Percentiles rank a stretch among this genome's conserved stretches.
phyloP scores from a whole-genome alignment of 108 stramenopile genomes.

The Aurantiochytrium sp. region DNA sequence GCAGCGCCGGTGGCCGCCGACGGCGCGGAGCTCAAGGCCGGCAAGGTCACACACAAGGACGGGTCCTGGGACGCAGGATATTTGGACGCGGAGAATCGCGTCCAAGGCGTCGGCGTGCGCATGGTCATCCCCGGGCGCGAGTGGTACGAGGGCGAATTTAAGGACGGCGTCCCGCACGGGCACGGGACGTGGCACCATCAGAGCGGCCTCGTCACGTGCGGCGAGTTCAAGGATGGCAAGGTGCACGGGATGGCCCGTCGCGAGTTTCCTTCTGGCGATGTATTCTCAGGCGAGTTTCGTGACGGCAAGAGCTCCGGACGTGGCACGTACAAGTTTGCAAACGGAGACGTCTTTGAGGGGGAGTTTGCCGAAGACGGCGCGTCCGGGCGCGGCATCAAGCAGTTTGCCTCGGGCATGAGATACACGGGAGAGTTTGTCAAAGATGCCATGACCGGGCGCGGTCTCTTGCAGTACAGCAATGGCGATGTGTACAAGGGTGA shows the following conservation, averaged over 20 bases:
- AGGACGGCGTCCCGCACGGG: constrained; percentile 65
- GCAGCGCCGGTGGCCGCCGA: background rate
- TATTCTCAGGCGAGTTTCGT: background rate
- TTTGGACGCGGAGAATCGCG: background rate
- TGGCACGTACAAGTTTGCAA: background rate
- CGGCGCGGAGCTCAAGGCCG: background rate
- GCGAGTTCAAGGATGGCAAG: background rate
- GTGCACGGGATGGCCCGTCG: background rate
- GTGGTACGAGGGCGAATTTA: constrained; percentile 59
- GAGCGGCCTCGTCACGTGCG: constrained; percentile 36
- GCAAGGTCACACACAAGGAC: background rate
- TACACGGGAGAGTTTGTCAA: background rate
- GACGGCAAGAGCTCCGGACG: constrained; percentile 22
- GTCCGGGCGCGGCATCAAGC: background rate
- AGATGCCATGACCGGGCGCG: background rate
- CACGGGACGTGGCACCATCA: constrained; percentile 52
- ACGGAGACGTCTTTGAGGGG: constrained; percentile 31
- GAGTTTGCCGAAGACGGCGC: constrained; percentile 38
- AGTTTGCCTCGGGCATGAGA: background rate
- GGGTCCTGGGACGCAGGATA: background rate
- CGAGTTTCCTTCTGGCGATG: background rate
- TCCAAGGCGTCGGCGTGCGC: background rate
- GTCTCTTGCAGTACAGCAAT: background rate
- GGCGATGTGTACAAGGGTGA: background rate
- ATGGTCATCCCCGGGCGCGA: constrained; percentile 32